Conservation (phyloP, 192 early-diverging fungal species). For the Pilaira anomala region DNA sequence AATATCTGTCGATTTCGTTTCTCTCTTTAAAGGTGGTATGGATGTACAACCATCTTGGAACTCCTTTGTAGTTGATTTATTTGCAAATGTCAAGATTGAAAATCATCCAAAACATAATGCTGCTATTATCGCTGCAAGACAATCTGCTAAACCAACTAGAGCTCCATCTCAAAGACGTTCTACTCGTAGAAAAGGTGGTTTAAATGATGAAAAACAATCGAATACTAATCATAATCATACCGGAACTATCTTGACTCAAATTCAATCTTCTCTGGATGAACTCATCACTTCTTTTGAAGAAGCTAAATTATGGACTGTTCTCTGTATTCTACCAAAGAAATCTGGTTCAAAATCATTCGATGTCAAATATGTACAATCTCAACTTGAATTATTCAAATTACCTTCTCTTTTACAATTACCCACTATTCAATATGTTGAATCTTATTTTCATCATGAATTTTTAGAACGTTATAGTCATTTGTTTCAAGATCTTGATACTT, state of each 20-base stretch:
- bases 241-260: conserved; percentile 46
- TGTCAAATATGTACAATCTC: conserved; percentile 57
- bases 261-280: conserved; percentile 67
- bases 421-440: conserved; percentile 68
- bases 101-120: conserved; percentile 66
- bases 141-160: conserved; percentile 67
- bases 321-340: conserved; percentile 75
- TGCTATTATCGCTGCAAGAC: conserved; percentile 69
- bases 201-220: background rate
- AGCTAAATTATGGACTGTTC: conserved; percentile 78
- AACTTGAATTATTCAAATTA: conserved; percentile 64
- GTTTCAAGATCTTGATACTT: conserved; percentile 26
- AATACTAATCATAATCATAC: background rate
- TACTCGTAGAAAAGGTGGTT: conserved; percentile 22
- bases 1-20: conserved; percentile 78
- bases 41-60: conserved; percentile 65
- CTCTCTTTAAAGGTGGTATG: conserved; percentile 62
- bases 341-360: conserved; percentile 47
- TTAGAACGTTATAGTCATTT: conserved; percentile 57
- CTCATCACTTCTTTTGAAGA: conserved; percentile 71
- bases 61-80: conserved; percentile 70
- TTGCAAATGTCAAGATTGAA: conserved; percentile 69
- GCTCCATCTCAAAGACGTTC: conserved; percentile 62
- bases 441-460: conserved; percentile 68
- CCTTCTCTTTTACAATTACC: conserved; percentile 61